Percentiles rank a stretch among this genome's conserved stretches.
phyloP scores from a whole-genome alignment of 1,284 basidiomycete species.

The Ceratobasidium sp. region DNA sequence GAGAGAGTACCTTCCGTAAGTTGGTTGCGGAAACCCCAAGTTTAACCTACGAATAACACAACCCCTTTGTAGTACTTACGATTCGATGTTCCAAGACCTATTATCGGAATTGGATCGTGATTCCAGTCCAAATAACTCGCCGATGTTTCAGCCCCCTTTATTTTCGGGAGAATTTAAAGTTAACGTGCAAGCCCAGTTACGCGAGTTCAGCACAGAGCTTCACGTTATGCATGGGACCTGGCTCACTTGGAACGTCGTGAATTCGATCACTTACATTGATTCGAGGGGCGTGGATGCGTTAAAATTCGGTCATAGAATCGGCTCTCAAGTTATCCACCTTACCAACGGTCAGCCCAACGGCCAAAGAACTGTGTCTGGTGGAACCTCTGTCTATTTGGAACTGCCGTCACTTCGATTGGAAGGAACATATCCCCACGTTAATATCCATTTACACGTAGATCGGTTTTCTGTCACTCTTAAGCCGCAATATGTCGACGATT shows the following conservation, averaged over 20 bases:
- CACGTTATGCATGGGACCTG: constrained; percentile 86
- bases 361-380: constrained; percentile 58
- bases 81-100: constrained; percentile 68
- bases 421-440: constrained; percentile 60
- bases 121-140: neutral
- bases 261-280: constrained; percentile 58
- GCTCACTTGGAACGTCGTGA: constrained; percentile 72
- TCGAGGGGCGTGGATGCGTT: constrained; percentile 44
- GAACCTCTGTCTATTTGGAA: constrained; percentile 60
- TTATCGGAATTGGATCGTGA: constrained; percentile 63
- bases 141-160: constrained; percentile 1
- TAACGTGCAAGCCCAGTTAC: constrained; percentile 56
- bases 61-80: constrained; percentile 43
- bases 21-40: neutral
- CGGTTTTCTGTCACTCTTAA: constrained; percentile 74
- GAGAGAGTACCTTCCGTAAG: constrained; percentile 70
- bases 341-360: constrained; percentile 45
- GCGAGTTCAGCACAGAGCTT: constrained; percentile 59
- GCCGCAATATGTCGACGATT: constrained; percentile 79
- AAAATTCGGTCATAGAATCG: constrained; percentile 68
- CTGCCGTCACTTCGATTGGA: constrained; percentile 70
- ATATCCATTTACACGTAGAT: constrained; percentile 67
- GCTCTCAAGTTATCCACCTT: constrained; percentile 63
- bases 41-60: neutral
- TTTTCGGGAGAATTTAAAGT: constrained; percentile 36